Conservation (phyloP, 2,329 filamentous ascomycete genomes). For the Thelonectria rubi region DNA sequence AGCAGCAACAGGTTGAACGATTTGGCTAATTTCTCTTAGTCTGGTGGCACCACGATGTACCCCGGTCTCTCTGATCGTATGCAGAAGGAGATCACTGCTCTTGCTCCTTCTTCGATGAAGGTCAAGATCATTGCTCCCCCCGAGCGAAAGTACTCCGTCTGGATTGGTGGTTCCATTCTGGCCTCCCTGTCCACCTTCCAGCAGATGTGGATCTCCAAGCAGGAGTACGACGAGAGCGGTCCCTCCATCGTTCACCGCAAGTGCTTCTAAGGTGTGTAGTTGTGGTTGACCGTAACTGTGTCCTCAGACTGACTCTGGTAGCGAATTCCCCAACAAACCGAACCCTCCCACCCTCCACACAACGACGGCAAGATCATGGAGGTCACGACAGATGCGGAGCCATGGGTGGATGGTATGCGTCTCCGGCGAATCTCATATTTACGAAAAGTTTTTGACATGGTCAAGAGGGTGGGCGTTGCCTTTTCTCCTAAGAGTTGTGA, state of each 20-base stretch:
- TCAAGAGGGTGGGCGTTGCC: constrained; percentile 61
- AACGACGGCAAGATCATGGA: constrained; percentile 55
- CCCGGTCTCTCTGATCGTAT: constrained; percentile 99
- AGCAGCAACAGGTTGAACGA: constrained; percentile 5
- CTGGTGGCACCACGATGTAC: constrained; percentile 99
- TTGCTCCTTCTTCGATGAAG: constrained; percentile 99
- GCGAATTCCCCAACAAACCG: constrained; percentile 45
- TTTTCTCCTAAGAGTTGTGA: constrained; percentile 58
- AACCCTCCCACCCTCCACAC: constrained; percentile 48
- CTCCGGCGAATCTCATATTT: constrained; percentile 63
- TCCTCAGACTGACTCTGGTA: constrained; percentile 38
- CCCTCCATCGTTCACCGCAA: constrained; percentile 99
- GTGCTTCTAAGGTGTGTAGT: constrained; percentile 91
- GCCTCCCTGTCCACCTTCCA: constrained; percentile 99
- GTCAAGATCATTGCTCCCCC: constrained; percentile 99
- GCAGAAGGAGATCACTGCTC: constrained; percentile 99
- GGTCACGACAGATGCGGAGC: constrained; percentile 55
- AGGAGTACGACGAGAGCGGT: constrained; percentile 99
- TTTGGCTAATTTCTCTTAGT: constrained; percentile 66
- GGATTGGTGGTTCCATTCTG: constrained; percentile 99
- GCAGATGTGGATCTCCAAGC: constrained; percentile 99
- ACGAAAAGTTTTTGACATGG: constrained; percentile 66
- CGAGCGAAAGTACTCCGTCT: constrained; percentile 99
- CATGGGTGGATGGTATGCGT: constrained; percentile 57
- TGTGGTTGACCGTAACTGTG: neutral